Evolutionary conservation across 1,284 basidiomycete genomes (phyloP).

Genomic region (Fomes fomentarius): DNA sequence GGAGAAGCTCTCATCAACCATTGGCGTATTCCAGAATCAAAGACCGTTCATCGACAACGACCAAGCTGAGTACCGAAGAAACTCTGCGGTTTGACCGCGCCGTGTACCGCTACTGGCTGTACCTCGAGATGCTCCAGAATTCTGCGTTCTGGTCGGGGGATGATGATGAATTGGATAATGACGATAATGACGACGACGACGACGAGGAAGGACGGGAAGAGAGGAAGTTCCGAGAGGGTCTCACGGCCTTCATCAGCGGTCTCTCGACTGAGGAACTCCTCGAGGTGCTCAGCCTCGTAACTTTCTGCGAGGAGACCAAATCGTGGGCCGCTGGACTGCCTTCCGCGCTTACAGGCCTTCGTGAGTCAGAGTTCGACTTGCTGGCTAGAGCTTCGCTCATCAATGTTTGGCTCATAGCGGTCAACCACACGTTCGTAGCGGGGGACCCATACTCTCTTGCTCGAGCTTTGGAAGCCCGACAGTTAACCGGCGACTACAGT

Average conservation of each 20-base stretch:
- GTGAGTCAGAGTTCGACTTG: too few relatives aligned
- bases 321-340: not conserved
- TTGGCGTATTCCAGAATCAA: constrained; percentile 31
- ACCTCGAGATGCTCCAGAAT: constrained; percentile 1
- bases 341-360: too few relatives aligned
- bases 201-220: constrained; percentile 4
- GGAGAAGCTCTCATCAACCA: not conserved
- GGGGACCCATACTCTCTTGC: too few relatives aligned
- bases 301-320: constrained; percentile 13
- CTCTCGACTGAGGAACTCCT: constrained; percentile 17
- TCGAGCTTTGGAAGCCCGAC: too few relatives aligned
- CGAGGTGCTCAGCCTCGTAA: constrained; percentile 8
- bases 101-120: constrained; percentile 38
- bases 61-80: constrained; percentile 31
- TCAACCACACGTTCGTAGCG: too few relatives aligned
- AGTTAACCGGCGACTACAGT: too few relatives aligned
- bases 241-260: not conserved
- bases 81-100: constrained; percentile 36
- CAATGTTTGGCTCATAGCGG: too few relatives aligned
- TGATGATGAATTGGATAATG: constrained; percentile 15
- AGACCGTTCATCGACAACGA: constrained; percentile 31
- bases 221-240: not conserved
- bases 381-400: too few relatives aligned
- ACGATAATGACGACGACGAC: constrained; percentile 16
- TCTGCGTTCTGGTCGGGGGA: constrained; percentile 1